Evolutionary conservation across 1,139 yeast genomes (phyloP).

Genomic region (Petasospora rhodanensis): DNA sequence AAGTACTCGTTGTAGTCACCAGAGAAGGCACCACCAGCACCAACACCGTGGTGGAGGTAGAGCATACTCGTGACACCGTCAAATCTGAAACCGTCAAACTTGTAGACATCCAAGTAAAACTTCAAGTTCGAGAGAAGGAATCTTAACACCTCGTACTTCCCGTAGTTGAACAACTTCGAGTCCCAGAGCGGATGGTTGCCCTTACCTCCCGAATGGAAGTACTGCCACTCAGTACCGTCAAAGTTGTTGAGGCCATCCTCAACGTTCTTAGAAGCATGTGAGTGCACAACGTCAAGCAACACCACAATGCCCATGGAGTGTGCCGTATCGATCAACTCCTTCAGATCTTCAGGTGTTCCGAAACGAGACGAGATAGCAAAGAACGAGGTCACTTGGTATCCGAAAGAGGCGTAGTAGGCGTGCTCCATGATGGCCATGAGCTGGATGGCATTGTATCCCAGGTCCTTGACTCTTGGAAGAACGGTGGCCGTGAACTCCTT

Average conservation of each 20-base stretch:
- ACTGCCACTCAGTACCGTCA: constrained; percentile 94
- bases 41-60: constrained; percentile 87
- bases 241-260: constrained; percentile 90
- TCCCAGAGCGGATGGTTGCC: constrained; percentile 95
- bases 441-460: constrained; percentile 92
- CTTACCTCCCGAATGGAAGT: constrained; percentile 82
- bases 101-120: constrained; percentile 75
- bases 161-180: constrained; percentile 86
- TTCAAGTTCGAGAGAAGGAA: constrained; percentile 85
- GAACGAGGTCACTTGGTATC: constrained; percentile 91
- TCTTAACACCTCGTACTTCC: constrained; percentile 83
- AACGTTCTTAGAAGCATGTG: constrained; percentile 93
- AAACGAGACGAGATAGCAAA: constrained; percentile 86
- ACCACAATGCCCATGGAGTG: constrained; percentile 86
- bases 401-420: constrained; percentile 96
- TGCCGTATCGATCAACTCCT: constrained; percentile 86
- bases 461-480: constrained; percentile 75
- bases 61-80: constrained; percentile 97
- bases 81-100: constrained; percentile 92
- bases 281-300: constrained; percentile 86
- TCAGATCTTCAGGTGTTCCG: constrained; percentile 93
- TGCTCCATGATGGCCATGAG: constrained; percentile 99
- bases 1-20: constrained; percentile 93
- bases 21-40: constrained; percentile 75
- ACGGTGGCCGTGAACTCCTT: constrained; percentile 76